Conservation (phyloP, 495 filamentous ascomycete genomes). For the Penicillium mononematosum region DNA sequence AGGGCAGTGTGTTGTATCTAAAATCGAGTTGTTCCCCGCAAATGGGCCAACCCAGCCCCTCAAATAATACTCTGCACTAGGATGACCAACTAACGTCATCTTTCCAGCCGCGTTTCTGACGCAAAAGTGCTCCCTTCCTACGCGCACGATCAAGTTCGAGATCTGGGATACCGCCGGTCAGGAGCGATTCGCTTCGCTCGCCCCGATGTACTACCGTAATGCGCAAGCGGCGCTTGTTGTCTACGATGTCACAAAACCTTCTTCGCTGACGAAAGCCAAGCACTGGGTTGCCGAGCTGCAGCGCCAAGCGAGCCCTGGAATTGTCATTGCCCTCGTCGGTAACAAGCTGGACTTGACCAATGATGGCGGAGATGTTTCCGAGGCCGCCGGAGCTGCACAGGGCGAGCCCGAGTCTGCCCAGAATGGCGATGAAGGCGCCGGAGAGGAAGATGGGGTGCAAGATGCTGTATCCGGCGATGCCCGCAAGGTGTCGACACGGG, state of each 20-base stretch:
- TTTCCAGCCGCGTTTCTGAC: conserved; percentile 88
- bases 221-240: conserved; percentile 98
- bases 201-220: conserved; percentile 99
- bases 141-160: conserved; percentile 97
- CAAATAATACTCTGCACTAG: conserved; percentile 1
- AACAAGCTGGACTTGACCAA: conserved; percentile 93
- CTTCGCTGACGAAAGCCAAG: conserved; percentile 91
- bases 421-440: conserved; percentile 39
- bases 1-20: conserved; percentile 3
- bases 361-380: conserved; percentile 45
- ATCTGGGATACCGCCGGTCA: conserved; percentile 99
- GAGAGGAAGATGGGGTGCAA: conserved; percentile 55
- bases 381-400: conserved; percentile 28
- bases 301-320: conserved; percentile 94
- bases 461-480: conserved; percentile 71
- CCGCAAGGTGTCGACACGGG: conserved; percentile 78
- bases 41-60: not conserved
- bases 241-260: conserved; percentile 97
- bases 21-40: conserved; percentile 4
- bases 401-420: conserved; percentile 28
- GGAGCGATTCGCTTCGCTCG: conserved; percentile 94
- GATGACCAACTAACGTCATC: conserved; percentile 32
- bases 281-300: conserved; percentile 99
- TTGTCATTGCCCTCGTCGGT: conserved; percentile 95
- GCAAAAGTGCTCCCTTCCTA: conserved; percentile 95